These are phyloP conservation scores for Myotisia sp. DNA, from an alignment of 2,329 filamentous ascomycete genomes.

Conservation along the genomic window DNA sequence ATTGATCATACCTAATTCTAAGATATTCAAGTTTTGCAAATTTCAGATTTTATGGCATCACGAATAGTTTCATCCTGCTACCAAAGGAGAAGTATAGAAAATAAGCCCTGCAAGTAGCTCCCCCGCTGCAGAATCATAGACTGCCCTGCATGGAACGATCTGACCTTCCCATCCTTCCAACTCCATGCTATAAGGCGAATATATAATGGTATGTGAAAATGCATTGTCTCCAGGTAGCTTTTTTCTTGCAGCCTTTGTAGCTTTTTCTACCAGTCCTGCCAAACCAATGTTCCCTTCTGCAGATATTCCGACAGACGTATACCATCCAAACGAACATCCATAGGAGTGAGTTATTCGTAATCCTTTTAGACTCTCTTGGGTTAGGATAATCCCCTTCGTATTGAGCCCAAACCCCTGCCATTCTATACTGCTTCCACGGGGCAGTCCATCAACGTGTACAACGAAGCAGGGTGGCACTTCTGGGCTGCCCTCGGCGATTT, in stretches of 20 bases:
- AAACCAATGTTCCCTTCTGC: slow-evolving; percentile 11
- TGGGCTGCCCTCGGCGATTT: slow-evolving; percentile 13
- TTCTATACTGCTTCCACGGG: slow-evolving; percentile 60
- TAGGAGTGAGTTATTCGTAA: slow-evolving; percentile 16
- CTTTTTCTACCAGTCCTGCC: slow-evolving; percentile 15
- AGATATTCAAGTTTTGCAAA: too few species aligned
- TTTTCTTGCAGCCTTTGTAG: slow-evolving; percentile 14
- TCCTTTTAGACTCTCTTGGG: slow-evolving; percentile 11
- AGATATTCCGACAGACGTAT: slow-evolving; percentile 22
- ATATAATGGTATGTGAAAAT: slow-evolving; percentile 22
- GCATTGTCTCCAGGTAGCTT: slow-evolving; percentile 3
- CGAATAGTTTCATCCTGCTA: too few species aligned
- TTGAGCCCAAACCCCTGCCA: slow-evolving; percentile 61
- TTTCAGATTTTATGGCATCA: too few species aligned
- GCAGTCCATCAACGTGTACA: slow-evolving; percentile 62
- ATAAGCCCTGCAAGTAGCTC: slow-evolving; percentile 25
- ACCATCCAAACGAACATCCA: slow-evolving; percentile 11
- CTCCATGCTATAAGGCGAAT: slow-evolving; percentile 19
- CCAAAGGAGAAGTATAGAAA: slow-evolving; percentile 20
- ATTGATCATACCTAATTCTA: too few species aligned
- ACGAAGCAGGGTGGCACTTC: slow-evolving; percentile 54
- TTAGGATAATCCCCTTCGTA: slow-evolving; percentile 19
- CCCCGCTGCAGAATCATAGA: slow-evolving; percentile 26
- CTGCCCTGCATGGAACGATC: slow-evolving; percentile 28
- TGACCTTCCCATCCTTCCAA: slow-evolving; percentile 20